A percentile compares a stretch with the other conserved stretches of the same genome.
phyloP scores from a whole-genome alignment of 306 rosid genomes.

The Vigna unguiculata region DNA sequence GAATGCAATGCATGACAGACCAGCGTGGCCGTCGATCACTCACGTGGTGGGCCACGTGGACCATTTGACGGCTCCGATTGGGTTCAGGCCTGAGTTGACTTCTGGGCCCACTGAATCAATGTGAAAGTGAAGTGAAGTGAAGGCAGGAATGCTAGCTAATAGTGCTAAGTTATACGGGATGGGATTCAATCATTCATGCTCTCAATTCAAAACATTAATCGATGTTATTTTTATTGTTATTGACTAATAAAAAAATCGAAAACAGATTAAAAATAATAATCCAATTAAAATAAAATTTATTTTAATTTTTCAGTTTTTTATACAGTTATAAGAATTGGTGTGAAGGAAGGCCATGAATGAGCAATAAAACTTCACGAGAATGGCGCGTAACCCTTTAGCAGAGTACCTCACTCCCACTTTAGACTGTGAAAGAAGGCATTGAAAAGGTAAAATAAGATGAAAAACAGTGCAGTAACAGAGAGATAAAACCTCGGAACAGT shows the following conservation, averaged over 20 bases:
- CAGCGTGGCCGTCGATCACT: slow-evolving; percentile 42
- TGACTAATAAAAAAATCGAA: no score
- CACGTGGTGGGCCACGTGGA: slow-evolving; percentile 6
- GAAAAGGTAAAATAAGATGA: not conserved
- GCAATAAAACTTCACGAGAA: no score
- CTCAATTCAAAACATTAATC: slow-evolving; percentile 23
- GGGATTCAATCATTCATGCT: slow-evolving; percentile 11
- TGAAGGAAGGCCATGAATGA: no score
- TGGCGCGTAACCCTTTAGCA: no score
- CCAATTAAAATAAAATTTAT: no score
- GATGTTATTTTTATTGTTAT: no score
- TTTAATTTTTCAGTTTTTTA: no score
- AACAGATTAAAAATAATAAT: no score
- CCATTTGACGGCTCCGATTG: slow-evolving; percentile 37
- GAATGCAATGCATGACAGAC: slow-evolving; percentile 41
- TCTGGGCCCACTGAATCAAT: not conserved
- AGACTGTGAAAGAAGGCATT: no score
- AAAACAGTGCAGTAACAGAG: no score
- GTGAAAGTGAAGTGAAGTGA: not conserved
- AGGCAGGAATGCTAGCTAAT: not conserved
- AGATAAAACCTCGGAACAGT: slow-evolving; percentile 9
- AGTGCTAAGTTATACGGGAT: not conserved
- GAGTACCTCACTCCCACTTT: no score
- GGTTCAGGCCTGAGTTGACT: not conserved
- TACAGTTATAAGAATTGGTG: no score